Evolutionary conservation across 495 filamentous ascomycete species (phyloP), one percentile per base, ranked within the genome.

Genomic region (Aspergillus baeticus): DNA sequence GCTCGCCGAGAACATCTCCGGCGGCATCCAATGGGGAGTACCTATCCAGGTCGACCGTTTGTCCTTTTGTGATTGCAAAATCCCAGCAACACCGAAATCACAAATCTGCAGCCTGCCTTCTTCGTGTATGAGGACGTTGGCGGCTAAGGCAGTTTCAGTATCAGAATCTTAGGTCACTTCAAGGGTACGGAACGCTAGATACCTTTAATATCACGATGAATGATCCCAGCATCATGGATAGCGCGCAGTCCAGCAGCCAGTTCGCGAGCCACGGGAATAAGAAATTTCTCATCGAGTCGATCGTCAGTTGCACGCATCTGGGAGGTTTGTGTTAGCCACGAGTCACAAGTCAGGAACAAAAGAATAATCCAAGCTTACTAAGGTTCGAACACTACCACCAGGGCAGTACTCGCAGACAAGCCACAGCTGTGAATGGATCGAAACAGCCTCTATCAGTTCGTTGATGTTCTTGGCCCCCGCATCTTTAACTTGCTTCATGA

Each of bases 151-250:
- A 34, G 23, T 6, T 36, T 69, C 33, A 66, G 60, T 38, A 22
- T 31, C 22, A 14, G 23, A 23, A 15, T 35, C 14, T 43, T 14
- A 38, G 1, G 7, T n/a, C 6, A 14, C 0, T 38, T 10, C 18
- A 18, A 15, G 13, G 6, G 23, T 35, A 10, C 22, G 13, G 10
- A 14, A 35, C 10, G n/a, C 3, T 20, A n/a, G n/a, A 2, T 71
- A 87, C 92, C 88, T 77, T 98, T 98, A 63, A 98, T 86, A 76
- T 98, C 94, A 61, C 94, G 84, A 72, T 98, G 94, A 57, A 98
- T 92, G 64, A 98, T 92, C 13, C 89, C 91, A 43, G 90, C 88
- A 54, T 91, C 85, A 66, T 98, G 93, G 38, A 97, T 87, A 66
- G 87, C 93, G 58, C 85, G 86, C 33, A 97, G 78, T 6, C 89